These are phyloP conservation scores for Sugiyamaella americana DNA, from an alignment of 805 yeast species.

Conservation along the genomic window DNA sequence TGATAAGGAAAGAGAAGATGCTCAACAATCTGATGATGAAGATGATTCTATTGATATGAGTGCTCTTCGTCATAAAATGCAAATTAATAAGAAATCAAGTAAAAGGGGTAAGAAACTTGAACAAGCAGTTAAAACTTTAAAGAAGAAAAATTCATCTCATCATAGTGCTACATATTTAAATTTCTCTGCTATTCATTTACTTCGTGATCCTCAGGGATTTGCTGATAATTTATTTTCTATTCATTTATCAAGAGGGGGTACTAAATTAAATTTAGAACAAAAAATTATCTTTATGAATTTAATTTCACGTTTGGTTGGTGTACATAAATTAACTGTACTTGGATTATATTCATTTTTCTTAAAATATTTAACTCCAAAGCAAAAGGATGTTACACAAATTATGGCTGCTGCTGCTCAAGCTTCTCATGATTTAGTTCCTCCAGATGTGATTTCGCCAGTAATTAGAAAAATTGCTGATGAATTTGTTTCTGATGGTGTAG, in stretches of 20 bases:
- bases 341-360: constrained; percentile 86
- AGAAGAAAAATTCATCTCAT: constrained; percentile 46
- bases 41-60: constrained; percentile 49
- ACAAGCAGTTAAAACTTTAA: constrained; percentile 63
- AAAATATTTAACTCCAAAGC: constrained; percentile 90
- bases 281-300: constrained; percentile 83
- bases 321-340: constrained; percentile 84
- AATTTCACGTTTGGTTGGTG: constrained; percentile 83
- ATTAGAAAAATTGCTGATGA: constrained; percentile 94
- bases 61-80: constrained; percentile 71
- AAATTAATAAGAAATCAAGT: constrained; percentile 72
- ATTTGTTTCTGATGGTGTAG: constrained; percentile 96
- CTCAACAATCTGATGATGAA: constrained; percentile 60
- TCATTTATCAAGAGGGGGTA: constrained; percentile 63
- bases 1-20: constrained; percentile 86
- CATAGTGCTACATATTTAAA: constrained; percentile 68
- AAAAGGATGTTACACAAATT: constrained; percentile 86
- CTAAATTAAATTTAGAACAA: constrained; percentile 77
- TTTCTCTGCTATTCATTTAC: constrained; percentile 88
- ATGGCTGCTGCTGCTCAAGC: constrained; percentile 98
- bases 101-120: constrained; percentile 79
- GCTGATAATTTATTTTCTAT: constrained; percentile 75
- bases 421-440: constrained; percentile 94
- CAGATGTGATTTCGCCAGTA: constrained; percentile 75
- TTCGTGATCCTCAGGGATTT: constrained; percentile 97